Percentiles rank a stretch among this genome's conserved stretches.
phyloP scores from a whole-genome alignment of 1,139 yeast genomes.

The Eremothecium coryli region DNA sequence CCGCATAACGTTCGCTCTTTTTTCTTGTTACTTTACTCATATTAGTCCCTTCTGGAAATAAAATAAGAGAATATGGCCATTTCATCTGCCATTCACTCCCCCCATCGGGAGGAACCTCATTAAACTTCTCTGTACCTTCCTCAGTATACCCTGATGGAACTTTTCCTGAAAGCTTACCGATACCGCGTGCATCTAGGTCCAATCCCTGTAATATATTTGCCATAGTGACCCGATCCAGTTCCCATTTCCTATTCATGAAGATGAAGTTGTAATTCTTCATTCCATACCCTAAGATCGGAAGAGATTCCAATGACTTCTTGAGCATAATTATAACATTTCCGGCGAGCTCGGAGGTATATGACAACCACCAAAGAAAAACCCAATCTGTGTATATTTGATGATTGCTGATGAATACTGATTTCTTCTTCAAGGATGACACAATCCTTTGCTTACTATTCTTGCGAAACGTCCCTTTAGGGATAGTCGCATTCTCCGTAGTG shows the following conservation, averaged over 20 bases:
- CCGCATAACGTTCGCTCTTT: slow-evolving; percentile 50
- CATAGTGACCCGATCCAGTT: slow-evolving; percentile 53
- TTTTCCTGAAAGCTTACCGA: slow-evolving; percentile 46
- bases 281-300: slow-evolving; percentile 82
- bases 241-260: slow-evolving; percentile 77
- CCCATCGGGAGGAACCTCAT: slow-evolving; percentile 36
- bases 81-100: slow-evolving; percentile 11
- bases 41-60: slow-evolving; percentile 96
- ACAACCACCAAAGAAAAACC: slow-evolving; percentile 84
- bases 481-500: slow-evolving; percentile 23
- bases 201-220: slow-evolving; percentile 46
- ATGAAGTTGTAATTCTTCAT: slow-evolving; percentile 74
- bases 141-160: slow-evolving; percentile 20
- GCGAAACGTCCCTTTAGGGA: slow-evolving; percentile 22
- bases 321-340: slow-evolving; percentile 64
- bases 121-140: slow-evolving; percentile 28
- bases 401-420: slow-evolving; percentile 47
- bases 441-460: slow-evolving; percentile 17
- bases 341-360: slow-evolving; percentile 56
- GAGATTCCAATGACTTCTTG: slow-evolving; percentile 61
- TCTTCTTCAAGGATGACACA: slow-evolving; percentile 16
- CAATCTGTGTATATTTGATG: slow-evolving; percentile 95
- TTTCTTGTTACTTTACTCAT: slow-evolving; percentile 55
- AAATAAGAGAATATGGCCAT: slow-evolving; percentile 47
- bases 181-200: slow-evolving; percentile 40